Evolutionary conservation across 1,284 basidiomycete species (phyloP).

Genomic region (Boletus sp.): DNA sequence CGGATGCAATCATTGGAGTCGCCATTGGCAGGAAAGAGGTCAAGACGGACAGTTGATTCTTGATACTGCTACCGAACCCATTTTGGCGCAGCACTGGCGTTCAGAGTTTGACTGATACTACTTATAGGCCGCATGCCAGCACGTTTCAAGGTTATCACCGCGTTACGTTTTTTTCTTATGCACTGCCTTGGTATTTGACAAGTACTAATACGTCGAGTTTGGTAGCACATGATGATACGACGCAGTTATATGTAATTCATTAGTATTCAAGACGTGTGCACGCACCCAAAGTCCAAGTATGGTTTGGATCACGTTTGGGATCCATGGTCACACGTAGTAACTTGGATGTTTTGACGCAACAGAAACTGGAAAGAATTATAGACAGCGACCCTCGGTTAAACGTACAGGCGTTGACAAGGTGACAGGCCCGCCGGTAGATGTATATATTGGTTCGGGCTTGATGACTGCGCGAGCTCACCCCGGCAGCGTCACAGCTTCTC

Average conservation of each 20-base stretch:
- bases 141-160: neutral
- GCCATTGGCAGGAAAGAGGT: slow-evolving; percentile 27
- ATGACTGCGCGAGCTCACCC: slow-evolving; percentile 14
- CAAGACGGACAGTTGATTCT: slow-evolving; percentile 18
- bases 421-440: neutral
- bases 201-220: neutral
- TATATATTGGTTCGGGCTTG: neutral
- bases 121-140: neutral
- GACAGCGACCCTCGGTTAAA: slow-evolving; percentile 8
- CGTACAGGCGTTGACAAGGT: slow-evolving; percentile 12
- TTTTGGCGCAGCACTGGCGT: no score
- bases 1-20: slow-evolving; percentile 27
- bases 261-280: neutral
- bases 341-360: slow-evolving; percentile 1
- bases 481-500: neutral
- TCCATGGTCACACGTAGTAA: slow-evolving; percentile 1
- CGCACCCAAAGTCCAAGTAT: neutral
- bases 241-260: slow-evolving; percentile 1
- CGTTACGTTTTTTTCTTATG: neutral
- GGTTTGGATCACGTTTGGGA: slow-evolving; percentile 2
- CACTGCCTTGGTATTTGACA: neutral
- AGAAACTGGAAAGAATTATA: neutral
- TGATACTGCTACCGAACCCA: slow-evolving; percentile 12
- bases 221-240: slow-evolving; percentile 1
- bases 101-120: slow-evolving; percentile 4